Evolutionary conservation across 2,329 filamentous ascomycete species (phyloP).

Genomic region (Aspergillus neotritici): DNA sequence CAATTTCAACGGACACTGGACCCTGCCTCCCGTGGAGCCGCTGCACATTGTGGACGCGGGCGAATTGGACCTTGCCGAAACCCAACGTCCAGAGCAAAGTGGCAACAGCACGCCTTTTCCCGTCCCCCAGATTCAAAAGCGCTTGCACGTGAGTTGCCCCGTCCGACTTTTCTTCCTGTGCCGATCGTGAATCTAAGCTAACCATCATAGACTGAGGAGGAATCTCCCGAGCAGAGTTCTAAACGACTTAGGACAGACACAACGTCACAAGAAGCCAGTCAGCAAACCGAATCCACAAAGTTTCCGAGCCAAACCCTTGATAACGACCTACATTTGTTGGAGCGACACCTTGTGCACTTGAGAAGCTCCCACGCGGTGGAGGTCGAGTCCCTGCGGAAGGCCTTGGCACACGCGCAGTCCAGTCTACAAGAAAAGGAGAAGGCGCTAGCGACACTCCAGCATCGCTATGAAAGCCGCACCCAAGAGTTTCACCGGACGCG

Average conservation of each 20-base stretch:
- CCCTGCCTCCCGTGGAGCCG: slow-evolving; percentile 33
- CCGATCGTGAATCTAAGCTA: slow-evolving; percentile 11
- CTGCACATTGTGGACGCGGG: slow-evolving; percentile 30
- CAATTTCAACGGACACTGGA: slow-evolving; percentile 34
- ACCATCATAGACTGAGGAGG: slow-evolving; percentile 28
- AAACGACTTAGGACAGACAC: slow-evolving; percentile 39
- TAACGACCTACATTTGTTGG: slow-evolving; percentile 23
- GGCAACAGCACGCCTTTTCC: background rate
- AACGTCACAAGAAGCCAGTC: slow-evolving; percentile 30
- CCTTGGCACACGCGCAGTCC: slow-evolving; percentile 21
- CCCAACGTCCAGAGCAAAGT: slow-evolving; percentile 5
- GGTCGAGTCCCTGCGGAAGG: slow-evolving; percentile 25
- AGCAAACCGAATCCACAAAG: slow-evolving; percentile 33
- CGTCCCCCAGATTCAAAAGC: slow-evolving; percentile 21
- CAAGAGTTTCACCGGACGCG: slow-evolving; percentile 34
- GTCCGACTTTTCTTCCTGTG: background rate
- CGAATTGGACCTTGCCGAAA: slow-evolving; percentile 17
- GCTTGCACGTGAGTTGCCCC: slow-evolving; percentile 24
- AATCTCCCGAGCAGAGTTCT: slow-evolving; percentile 18
- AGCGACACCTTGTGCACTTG: slow-evolving; percentile 28
- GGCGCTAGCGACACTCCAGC: slow-evolving; percentile 34
- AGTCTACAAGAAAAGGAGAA: slow-evolving; percentile 30
- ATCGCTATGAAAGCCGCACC: slow-evolving; percentile 41
- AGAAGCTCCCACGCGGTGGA: slow-evolving; percentile 28
- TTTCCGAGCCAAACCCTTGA: slow-evolving; percentile 27